Evolutionary conservation across 805 yeast genomes (phyloP), one percentile per base, ranked within the genome.

Genomic region (Starmera amethionina): DNA sequence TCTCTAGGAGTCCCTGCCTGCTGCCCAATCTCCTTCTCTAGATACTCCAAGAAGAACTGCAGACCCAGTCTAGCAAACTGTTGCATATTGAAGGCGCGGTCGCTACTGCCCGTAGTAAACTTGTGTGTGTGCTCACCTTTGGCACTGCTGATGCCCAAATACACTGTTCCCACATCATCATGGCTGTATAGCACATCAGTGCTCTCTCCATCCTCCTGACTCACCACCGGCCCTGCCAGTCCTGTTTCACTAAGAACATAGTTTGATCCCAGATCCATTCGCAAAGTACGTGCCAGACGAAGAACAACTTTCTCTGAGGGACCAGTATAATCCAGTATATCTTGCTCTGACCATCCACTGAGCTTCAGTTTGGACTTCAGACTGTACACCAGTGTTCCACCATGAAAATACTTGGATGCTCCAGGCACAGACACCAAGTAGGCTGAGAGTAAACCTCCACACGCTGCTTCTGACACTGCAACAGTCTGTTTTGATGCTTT

Each of bases 201-300:
- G 19, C 41, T 42, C 8, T 60, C 51, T 57, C 77, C 55, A 59
- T 69, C 34, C 58, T 62, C 8, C 67, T 64, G 49, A 18, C 45
- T 49, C 13, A 56, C 52, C 2, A 53, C 46, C 2, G 94, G 93
- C 2, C 95, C 95, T 0, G 96, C 95, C 67, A 82, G 81, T 1
- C 95, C 96, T 1, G 93, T 80, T 58, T 86, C 96, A 1, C 89
- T 79, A 15, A 86, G 65, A 4, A 85, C 87, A 59, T 78, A 86
- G 0, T 89, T 82, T 3, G 88, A 78, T 0, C 95, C 95, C 47
- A 85, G 69, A 55, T 86, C 95, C 44, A 85, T 74, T 52, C 80
- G 70, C 41, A 88, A 67, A 47, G 83, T 84, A 39, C 96, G 68
- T 2, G 95, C 95, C 47, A 86, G 65, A 50, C 84, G 72, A 44